These are phyloP conservation scores for Gynochthodes officinalis DNA, from an alignment of 257 asterid genomes.

Conservation along the genomic window DNA sequence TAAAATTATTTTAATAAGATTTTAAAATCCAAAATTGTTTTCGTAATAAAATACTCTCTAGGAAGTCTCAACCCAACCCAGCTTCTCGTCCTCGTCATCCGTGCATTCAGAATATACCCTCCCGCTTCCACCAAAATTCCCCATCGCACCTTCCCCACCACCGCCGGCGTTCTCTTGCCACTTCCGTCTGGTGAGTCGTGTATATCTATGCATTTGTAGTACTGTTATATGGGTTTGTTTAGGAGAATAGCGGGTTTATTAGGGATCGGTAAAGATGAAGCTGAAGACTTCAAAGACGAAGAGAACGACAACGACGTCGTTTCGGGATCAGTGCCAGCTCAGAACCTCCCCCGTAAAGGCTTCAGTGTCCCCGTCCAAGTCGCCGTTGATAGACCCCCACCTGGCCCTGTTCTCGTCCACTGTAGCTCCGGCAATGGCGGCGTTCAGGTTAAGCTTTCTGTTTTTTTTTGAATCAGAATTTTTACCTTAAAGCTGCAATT, in stretches of 20 bases:
- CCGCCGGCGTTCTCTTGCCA: not conserved
- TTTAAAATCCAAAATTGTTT: too few species aligned
- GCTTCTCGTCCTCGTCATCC: not conserved
- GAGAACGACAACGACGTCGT: constrained; percentile 30
- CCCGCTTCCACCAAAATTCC: not conserved
- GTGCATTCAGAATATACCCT: constrained; percentile 3
- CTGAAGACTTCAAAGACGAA: constrained; percentile 29
- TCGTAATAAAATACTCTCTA: too few species aligned
- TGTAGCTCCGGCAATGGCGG: constrained; percentile 74
- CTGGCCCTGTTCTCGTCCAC: constrained; percentile 54
- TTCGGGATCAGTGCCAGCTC: constrained; percentile 37
- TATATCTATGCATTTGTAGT: not conserved
- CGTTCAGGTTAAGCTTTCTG: constrained; percentile 51
- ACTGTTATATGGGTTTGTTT: constrained; percentile 48
- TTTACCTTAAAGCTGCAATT: not conserved
- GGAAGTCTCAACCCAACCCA: too few species aligned
- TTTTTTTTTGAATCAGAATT: not conserved
- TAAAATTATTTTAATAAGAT: too few species aligned
- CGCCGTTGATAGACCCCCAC: constrained; percentile 40
- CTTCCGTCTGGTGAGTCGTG: too few species aligned
- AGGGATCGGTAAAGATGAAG: constrained; percentile 60
- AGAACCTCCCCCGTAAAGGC: constrained; percentile 55
- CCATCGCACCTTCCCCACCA: not conserved
- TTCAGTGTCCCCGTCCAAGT: constrained; percentile 77
- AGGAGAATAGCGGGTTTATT: constrained; percentile 49